A percentile compares a stretch with the other conserved stretches of the same genome.
Conservation (phyloP, 1,284 basidiomycete species). For the Marasmius oreades region DNA sequence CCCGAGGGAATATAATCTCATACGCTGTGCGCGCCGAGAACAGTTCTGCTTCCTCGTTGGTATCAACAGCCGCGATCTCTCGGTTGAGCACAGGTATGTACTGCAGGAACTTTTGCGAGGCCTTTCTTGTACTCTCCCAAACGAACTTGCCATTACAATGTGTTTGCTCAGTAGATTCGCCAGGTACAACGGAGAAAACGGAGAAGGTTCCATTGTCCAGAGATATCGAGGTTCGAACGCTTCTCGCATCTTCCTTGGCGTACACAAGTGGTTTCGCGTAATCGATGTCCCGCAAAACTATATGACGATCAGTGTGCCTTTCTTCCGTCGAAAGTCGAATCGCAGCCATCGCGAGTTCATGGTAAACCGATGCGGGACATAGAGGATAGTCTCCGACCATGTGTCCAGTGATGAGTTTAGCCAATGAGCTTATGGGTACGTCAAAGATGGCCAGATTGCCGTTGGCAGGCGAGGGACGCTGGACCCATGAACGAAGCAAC, state of each 20-base stretch:
- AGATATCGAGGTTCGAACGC: conserved; percentile 39
- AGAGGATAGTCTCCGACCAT: conserved; percentile 52
- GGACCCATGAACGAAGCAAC: conserved; percentile 41
- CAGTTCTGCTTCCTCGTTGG: conserved; percentile 34
- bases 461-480: conserved; percentile 38
- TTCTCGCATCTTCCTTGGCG: conserved; percentile 26
- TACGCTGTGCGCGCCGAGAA: conserved; percentile 59
- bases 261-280: conserved; percentile 59
- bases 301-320: conserved; percentile 28
- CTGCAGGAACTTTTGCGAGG: conserved; percentile 36
- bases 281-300: conserved; percentile 39
- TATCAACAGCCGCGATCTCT: conserved; percentile 29
- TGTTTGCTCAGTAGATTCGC: neutral
- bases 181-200: conserved; percentile 34
- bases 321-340: conserved; percentile 34
- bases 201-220: conserved; percentile 41
- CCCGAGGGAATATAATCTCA: conserved; percentile 61
- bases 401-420: conserved; percentile 52
- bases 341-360: conserved; percentile 51
- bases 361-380: conserved; percentile 68
- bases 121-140: neutral
- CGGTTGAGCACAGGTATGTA: conserved; percentile 32
- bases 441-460: conserved; percentile 46
- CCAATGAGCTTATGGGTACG: conserved; percentile 44
- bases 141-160: conserved; percentile 3